phyloP scores from a whole-genome alignment of 192 early-diverging fungal species.

The Kickxella alabastrina region DNA sequence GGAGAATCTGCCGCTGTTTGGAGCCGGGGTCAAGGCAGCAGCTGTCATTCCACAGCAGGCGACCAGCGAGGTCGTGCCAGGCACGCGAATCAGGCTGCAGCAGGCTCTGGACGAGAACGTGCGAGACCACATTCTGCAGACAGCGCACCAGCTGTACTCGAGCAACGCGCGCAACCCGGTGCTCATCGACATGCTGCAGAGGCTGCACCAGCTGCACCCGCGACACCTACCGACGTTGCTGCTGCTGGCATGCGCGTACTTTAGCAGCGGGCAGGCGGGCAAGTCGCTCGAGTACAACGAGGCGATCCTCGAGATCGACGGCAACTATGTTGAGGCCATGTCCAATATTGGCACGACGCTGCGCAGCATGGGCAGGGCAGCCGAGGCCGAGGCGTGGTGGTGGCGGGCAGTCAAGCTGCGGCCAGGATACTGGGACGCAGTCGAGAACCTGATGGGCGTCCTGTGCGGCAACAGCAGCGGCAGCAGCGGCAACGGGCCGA shows the following conservation, averaged over 20 bases:
- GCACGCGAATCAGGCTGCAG: constrained; percentile 30
- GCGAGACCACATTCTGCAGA: constrained; percentile 60
- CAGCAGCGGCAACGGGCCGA: neutral
- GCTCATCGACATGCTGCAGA: constrained; percentile 52
- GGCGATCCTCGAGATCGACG: constrained; percentile 74
- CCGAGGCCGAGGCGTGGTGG: constrained; percentile 81
- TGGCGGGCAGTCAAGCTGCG: constrained; percentile 75
- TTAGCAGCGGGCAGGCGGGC: constrained; percentile 67
- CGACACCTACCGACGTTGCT: constrained; percentile 80
- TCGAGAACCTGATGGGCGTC: constrained; percentile 81
- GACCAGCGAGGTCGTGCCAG: constrained; percentile 30
- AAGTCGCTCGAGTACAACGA: constrained; percentile 80
- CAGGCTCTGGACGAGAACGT: constrained; percentile 19
- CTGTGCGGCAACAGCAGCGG: constrained; percentile 50
- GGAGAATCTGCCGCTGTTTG: constrained; percentile 1
- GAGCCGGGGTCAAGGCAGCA: neutral
- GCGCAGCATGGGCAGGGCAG: constrained; percentile 66
- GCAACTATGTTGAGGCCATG: constrained; percentile 86
- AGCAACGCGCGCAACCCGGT: constrained; percentile 52
- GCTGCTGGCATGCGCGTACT: constrained; percentile 83
- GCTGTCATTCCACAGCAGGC: neutral
- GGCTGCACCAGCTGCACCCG: constrained; percentile 53
- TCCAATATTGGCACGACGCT: constrained; percentile 88
- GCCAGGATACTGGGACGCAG: constrained; percentile 91
- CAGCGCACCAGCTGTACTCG: constrained; percentile 62